Evolutionary conservation across 2,329 filamentous ascomycete species (phyloP).

Genomic region (Seiridium unicorne): DNA sequence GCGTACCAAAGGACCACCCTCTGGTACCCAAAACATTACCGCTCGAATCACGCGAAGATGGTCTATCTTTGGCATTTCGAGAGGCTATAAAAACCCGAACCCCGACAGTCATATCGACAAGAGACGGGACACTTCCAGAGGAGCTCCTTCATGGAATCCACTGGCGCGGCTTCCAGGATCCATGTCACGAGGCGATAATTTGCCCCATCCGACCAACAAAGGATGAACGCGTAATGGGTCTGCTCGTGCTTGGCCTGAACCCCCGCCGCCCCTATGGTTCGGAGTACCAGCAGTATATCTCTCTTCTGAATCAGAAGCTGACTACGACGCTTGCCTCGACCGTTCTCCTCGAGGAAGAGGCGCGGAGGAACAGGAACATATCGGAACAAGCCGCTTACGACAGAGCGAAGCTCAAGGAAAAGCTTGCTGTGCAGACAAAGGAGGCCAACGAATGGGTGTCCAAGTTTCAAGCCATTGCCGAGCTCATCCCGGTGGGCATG

Average conservation of each 20-base stretch:
- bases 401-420: conserved; percentile 63
- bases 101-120: conserved; percentile 39
- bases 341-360: conserved; percentile 69
- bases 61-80: conserved; percentile 37
- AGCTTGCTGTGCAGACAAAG: conserved; percentile 56
- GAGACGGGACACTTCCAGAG: conserved; percentile 54
- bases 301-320: conserved; percentile 52
- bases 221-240: conserved; percentile 63
- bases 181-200: conserved; percentile 64
- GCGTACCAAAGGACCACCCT: conserved; percentile 41
- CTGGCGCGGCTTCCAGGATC: conserved; percentile 64
- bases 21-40: conserved; percentile 37
- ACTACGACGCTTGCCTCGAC: conserved; percentile 69
- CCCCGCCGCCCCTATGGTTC: conserved; percentile 71
- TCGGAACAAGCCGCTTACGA: conserved; percentile 67
- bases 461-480: conserved; percentile 68
- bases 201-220: conserved; percentile 68
- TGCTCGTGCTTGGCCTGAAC: conserved; percentile 69
- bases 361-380: conserved; percentile 53
- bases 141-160: conserved; percentile 56
- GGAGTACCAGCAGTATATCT: conserved; percentile 68
- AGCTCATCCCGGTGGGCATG: conserved; percentile 73
- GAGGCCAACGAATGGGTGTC: conserved; percentile 55
- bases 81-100: conserved; percentile 34
- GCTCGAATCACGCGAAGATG: conserved; percentile 33